Base-by-base conservation (phyloP, 2,329 filamentous ascomycete species). In the Epichloe gansuensis region DNA sequence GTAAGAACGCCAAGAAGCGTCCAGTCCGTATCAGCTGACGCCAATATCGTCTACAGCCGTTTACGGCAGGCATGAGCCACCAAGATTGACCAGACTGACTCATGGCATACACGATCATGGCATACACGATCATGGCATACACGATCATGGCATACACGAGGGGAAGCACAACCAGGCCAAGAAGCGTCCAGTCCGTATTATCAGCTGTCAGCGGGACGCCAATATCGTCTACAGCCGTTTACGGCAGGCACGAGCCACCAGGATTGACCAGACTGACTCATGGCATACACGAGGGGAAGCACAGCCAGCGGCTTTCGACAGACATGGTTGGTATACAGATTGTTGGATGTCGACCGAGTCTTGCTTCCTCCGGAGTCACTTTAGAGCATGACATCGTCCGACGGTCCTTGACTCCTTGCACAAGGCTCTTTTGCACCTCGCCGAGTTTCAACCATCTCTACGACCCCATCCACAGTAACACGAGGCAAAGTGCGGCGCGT, bases 141-240 rank as follows among this genome's bases (percentile, higher is more conserved):
- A 21, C 17, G 17, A 21, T 21, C 17, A 21, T 21, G 17, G 12
- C 15, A 38, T 43, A 31, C 17, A 36, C 25, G 40, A 11, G 13
- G 34, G 36, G 38, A 23, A 45, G 45, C 23, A 45, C 46, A 5
- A 21, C 5, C 40, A 49, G 41, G 27, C 17, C 49, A 50, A 39
- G 27, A 23, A 38, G 43, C 44, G 42, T 35, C 3, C n/a, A 50
- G 42, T 42, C 27, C 27, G 5, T 45, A n/a, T 53, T 49, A 27
- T 50, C 50, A 47, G 42, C 43, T 53, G 51, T 44, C 39, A 46
- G 38, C 48, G 47, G n/a, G 17, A 50, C 43, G 48, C 38, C 43
- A 50, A 21, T 23, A 49, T 46, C n/a, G 25, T 46, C 17, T 45
- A 21, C 49, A 50, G 42, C 31, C 6, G 42, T 50, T 47, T 27